Evolutionary conservation across 345 rosid genomes (phyloP).

Genomic region (Clausena lansium): DNA sequence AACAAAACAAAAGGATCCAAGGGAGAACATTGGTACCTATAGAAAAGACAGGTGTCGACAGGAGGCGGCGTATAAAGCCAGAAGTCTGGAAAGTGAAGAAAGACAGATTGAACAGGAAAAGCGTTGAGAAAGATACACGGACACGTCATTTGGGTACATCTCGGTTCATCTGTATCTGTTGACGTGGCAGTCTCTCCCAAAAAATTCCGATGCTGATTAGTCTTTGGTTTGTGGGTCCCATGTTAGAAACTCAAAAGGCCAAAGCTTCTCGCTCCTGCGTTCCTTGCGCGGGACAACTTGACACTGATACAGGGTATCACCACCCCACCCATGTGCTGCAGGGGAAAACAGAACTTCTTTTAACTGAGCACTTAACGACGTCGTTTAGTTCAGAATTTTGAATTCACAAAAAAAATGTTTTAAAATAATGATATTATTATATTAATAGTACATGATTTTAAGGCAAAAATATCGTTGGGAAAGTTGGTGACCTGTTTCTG

Average conservation of each 20-base stretch:
- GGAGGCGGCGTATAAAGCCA: background rate
- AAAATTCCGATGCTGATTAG: background rate
- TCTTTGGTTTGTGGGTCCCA: background rate
- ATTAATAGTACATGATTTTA: background rate
- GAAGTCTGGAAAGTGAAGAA: background rate
- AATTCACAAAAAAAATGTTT: too few species aligned
- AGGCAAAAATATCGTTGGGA: background rate
- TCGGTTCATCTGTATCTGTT: background rate
- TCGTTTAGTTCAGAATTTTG: background rate
- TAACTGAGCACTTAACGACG: background rate
- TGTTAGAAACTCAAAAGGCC: background rate
- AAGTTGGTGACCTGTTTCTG: constrained; percentile 20
- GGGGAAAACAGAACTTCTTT: background rate
- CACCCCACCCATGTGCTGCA: background rate
- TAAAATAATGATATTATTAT: background rate
- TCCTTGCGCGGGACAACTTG: background rate
- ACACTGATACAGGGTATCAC: background rate
- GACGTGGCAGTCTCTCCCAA: constrained; percentile 4
- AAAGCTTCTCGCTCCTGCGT: background rate
- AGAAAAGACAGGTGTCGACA: constrained; percentile 7
- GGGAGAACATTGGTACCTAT: background rate
- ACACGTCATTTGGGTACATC: constrained; percentile 7
- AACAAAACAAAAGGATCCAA: too few species aligned
- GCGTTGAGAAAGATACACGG: background rate
- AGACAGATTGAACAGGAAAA: background rate